Percentiles rank a stretch among this genome's conserved stretches.
phyloP scores from a whole-genome alignment of 139 green algal species.

The Volvox africanus region DNA sequence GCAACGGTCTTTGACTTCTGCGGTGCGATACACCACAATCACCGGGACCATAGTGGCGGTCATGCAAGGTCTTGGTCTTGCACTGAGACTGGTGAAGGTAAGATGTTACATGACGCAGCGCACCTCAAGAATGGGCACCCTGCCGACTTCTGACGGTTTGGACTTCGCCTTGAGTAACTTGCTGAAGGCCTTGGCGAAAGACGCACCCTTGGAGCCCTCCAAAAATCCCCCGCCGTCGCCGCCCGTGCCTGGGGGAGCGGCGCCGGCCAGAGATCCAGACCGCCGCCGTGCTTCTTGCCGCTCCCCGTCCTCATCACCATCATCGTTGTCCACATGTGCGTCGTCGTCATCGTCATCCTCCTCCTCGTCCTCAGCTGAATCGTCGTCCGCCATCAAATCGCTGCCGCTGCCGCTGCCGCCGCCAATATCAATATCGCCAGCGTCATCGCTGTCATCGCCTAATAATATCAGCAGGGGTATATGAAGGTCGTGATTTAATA shows the following conservation, averaged over 20 bases:
- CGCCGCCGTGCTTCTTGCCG: slow-evolving; percentile 24
- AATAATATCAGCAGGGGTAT: neutral
- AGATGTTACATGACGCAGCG: no score
- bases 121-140: slow-evolving; percentile 57
- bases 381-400: slow-evolving; percentile 39
- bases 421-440: neutral
- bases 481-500: neutral
- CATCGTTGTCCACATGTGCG: slow-evolving; percentile 39
- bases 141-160: slow-evolving; percentile 33
- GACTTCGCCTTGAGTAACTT: slow-evolving; percentile 71
- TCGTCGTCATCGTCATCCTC: slow-evolving; percentile 43
- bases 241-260: neutral
- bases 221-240: slow-evolving; percentile 52
- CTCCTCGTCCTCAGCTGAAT: slow-evolving; percentile 19
- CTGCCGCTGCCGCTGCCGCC: neutral
- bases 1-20: slow-evolving; percentile 69
- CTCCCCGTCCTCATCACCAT: slow-evolving; percentile 8
- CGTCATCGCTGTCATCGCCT: slow-evolving; percentile 3
- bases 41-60: neutral
- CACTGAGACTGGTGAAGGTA: no score
- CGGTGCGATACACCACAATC: neutral
- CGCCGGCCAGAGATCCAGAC: slow-evolving; percentile 28
- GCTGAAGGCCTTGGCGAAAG: slow-evolving; percentile 82
- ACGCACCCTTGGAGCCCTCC: slow-evolving; percentile 71
- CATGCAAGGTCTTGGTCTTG: no score